These are phyloP conservation scores for Trichoderma asperellum DNA, from an alignment of 2,329 filamentous ascomycete species.

Conservation along the genomic window DNA sequence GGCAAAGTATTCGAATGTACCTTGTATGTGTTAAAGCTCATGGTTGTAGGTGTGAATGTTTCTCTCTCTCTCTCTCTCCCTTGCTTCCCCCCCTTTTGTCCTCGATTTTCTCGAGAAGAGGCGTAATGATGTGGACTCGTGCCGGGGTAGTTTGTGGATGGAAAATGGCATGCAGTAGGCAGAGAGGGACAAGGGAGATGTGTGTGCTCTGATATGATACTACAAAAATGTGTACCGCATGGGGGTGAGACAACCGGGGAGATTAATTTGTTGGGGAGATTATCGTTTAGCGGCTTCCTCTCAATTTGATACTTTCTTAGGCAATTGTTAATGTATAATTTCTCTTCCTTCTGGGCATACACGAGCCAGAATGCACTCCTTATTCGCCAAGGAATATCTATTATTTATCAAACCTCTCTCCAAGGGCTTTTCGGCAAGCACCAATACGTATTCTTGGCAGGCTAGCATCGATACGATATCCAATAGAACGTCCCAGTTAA, in stretches of 20 bases:
- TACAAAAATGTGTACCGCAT: background rate
- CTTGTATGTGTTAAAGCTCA: slow-evolving; percentile 6
- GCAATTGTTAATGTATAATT: slow-evolving; percentile 6
- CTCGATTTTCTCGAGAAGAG: background rate
- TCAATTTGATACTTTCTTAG: background rate
- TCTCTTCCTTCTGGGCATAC: background rate
- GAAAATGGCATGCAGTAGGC: background rate
- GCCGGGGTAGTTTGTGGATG: background rate
- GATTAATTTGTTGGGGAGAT: background rate
- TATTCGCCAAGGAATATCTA: background rate
- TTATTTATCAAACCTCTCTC: background rate
- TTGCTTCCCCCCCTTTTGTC: background rate
- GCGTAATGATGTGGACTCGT: background rate
- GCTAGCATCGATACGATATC: background rate
- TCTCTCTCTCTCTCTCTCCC: too few relatives aligned
- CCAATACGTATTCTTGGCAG: background rate
- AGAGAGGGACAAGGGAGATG: background rate
- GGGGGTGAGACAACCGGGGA: background rate
- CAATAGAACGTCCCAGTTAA: background rate
- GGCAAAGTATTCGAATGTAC: slow-evolving; percentile 10
- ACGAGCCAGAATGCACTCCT: background rate
- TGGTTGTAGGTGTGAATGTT: slow-evolving; percentile 13
- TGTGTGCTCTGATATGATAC: background rate
- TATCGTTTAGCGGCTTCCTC: background rate
- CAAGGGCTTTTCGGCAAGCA: background rate